Percentiles rank a stretch among this genome's conserved stretches.
Conservation (phyloP, 2,329 filamentous ascomycete species). For the Dryadomyces sulphureus region DNA sequence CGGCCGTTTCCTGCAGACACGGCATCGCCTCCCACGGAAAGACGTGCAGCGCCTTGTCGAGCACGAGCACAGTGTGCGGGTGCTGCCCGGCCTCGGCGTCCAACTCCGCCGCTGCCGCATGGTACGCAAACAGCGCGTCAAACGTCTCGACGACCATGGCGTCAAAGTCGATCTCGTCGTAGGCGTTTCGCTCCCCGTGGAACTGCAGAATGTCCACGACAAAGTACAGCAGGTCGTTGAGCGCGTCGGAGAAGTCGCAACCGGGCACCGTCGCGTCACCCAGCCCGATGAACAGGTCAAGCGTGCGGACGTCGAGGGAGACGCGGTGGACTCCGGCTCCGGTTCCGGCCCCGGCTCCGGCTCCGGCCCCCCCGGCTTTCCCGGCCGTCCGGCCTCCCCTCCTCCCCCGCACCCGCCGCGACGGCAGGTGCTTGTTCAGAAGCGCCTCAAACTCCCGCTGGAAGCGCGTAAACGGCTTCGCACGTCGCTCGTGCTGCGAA, state of each 20-base stretch:
- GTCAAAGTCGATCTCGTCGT: conserved; percentile 96
- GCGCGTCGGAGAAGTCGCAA: conserved; percentile 66
- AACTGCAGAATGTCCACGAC: conserved; percentile 94
- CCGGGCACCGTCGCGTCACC: conserved; percentile 55
- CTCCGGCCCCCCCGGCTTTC: conserved; percentile 3
- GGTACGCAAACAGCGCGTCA: conserved; percentile 70
- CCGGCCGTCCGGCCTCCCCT: conserved; percentile 15
- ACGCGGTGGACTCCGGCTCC: conserved; percentile 17
- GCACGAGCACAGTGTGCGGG: conserved; percentile 68
- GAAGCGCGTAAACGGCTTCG: conserved; percentile 57
- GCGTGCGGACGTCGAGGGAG: conserved; percentile 44
- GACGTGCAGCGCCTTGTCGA: conserved; percentile 79
- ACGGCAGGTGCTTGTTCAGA: conserved; percentile 74
- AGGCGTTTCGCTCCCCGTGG: conserved; percentile 88
- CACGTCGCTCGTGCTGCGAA: conserved; percentile 51
- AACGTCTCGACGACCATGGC: conserved; percentile 75
- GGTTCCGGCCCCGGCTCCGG: conserved; percentile 13
- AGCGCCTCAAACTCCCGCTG: conserved; percentile 64
- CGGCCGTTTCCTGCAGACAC: conserved; percentile 62
- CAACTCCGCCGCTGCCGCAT: conserved; percentile 31
- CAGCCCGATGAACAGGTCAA: conserved; percentile 80
- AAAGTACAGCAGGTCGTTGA: conserved; percentile 92
- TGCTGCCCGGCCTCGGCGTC: conserved; percentile 20
- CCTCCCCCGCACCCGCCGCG: conserved; percentile 50
- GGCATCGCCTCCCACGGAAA: conserved; percentile 96